Conservation (phyloP, 129 eudicot species). For the Escallonia rubra region DNA sequence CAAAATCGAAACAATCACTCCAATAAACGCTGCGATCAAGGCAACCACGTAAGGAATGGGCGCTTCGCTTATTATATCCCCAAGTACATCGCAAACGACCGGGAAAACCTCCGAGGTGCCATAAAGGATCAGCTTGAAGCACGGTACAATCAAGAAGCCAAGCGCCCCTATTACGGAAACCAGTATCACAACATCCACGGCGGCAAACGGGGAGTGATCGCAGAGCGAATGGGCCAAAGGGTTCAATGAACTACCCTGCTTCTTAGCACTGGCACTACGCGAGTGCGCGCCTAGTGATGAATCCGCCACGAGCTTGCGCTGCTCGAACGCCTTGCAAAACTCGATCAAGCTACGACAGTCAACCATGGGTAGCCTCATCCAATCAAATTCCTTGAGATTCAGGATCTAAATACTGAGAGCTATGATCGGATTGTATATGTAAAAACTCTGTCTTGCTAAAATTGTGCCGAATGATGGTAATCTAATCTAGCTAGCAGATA, state of each 20-base stretch:
- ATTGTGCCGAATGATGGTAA: no score
- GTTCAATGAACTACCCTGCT: slow-evolving; percentile 14
- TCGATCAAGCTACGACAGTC: slow-evolving; percentile 57
- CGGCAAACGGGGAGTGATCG: slow-evolving; percentile 36
- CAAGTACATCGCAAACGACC: slow-evolving; percentile 1
- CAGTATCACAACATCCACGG: slow-evolving; percentile 36
- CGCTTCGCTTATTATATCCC: slow-evolving; percentile 23
- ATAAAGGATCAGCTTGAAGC: slow-evolving; percentile 22
- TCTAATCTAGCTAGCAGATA: no score
- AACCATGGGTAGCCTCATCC: slow-evolving; percentile 52
- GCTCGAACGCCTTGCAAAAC: slow-evolving; percentile 50
- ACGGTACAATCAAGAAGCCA: slow-evolving; percentile 39
- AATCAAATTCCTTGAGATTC: background rate
- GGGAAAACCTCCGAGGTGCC: slow-evolving; percentile 27
- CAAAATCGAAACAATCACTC: slow-evolving; percentile 18
- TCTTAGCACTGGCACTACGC: background rate
- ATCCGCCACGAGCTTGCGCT: slow-evolving; percentile 27
- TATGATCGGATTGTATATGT: no score
- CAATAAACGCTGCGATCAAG: slow-evolving; percentile 22
- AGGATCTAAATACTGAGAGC: no score
- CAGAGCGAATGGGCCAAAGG: slow-evolving; percentile 37
- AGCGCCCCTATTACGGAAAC: slow-evolving; percentile 35
- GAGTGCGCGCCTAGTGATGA: slow-evolving; percentile 5
- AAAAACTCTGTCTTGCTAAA: no score
- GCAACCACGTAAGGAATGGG: slow-evolving; percentile 41